Evolutionary conservation across 1,284 basidiomycete genomes (phyloP), one percentile per base, ranked within the genome.

Genomic region (Athelia psychrophila): DNA sequence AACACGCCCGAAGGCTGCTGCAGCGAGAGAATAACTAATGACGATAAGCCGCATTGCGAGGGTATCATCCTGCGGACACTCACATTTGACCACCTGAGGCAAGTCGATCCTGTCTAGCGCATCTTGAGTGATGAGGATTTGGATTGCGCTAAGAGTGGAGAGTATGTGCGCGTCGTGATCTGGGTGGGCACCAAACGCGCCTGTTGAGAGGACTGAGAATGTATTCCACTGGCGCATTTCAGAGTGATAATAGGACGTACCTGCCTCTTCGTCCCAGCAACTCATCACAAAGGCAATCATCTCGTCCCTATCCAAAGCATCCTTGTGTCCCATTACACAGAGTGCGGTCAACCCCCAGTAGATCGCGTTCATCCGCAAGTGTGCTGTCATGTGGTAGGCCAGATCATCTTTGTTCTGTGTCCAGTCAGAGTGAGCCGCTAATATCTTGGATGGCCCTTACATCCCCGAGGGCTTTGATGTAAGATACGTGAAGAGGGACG

Each of bases 281-380:
- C 83, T 87, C 82, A 95, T 81, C 33, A 98, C 93, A 68, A 92
- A 99, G 6, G 83, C 79, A 42, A 99, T 80, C 80, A 94, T 91
- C 53, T 92, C 93, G 13, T 91, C 83, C 46, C 87, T 72, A 58
- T 89, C 80, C 19, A 99, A 72, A 0, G 91, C 91, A 47, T 95
- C 87, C 44, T 83, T 76, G 23, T 80, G 81, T 0, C 80, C 81
- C 84, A 99, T 88, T 25, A 95, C 77, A 47, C 81, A 88, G 2
- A 97, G 74, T 0, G 96, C 93, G 0, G 90, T 93, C 23, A 96
- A 75, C 10, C 93, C 96, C 96, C 96, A 99, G 70, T 98, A 99
- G 16, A 98, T 80, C 9, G 95, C 96, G 67, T 98, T 99, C 71
- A 98, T 78, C 9, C 96, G 91, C 8, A 99, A 79, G 70, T 99